Evolutionary conservation across 129 eudicot genomes (phyloP).

Genomic region (Artemisia argyi): DNA sequence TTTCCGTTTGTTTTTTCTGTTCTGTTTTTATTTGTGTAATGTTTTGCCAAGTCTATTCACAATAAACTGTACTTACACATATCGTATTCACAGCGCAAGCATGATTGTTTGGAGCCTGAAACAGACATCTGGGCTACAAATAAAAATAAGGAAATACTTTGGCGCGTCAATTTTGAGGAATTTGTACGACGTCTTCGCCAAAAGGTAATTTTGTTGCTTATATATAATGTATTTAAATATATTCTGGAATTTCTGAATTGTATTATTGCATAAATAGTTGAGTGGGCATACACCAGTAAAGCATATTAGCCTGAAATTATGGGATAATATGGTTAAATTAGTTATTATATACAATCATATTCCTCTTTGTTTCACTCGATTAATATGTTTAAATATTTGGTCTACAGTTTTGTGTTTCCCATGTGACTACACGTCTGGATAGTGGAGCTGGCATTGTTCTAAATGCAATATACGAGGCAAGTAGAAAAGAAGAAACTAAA

Average conservation of each 20-base stretch:
- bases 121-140: conserved; percentile 35
- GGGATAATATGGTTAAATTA: too few relatives aligned
- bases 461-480: conserved; percentile 63
- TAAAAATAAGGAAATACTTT: conserved; percentile 68
- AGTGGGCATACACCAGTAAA: too few relatives aligned
- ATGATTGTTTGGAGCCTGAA: conserved; percentile 20
- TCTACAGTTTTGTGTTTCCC: conserved; percentile 58
- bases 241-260: background rate
- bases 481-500: conserved; percentile 53
- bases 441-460: conserved; percentile 60
- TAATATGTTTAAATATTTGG: background rate
- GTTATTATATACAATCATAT: too few relatives aligned
- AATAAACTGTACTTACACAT: conserved; percentile 13
- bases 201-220: conserved; percentile 49
- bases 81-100: conserved; percentile 54
- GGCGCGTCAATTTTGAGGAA: conserved; percentile 95
- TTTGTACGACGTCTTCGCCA: conserved; percentile 60
- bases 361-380: too few relatives aligned
- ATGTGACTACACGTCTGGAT: conserved; percentile 57
- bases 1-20: background rate
- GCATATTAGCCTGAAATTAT: too few relatives aligned
- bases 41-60: conserved; percentile 8
- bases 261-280: too few relatives aligned
- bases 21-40: background rate
- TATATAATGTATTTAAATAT: background rate